Base-by-base conservation (phyloP, 2,329 filamentous ascomycete genomes). In the Fusarium decemcellulare region DNA sequence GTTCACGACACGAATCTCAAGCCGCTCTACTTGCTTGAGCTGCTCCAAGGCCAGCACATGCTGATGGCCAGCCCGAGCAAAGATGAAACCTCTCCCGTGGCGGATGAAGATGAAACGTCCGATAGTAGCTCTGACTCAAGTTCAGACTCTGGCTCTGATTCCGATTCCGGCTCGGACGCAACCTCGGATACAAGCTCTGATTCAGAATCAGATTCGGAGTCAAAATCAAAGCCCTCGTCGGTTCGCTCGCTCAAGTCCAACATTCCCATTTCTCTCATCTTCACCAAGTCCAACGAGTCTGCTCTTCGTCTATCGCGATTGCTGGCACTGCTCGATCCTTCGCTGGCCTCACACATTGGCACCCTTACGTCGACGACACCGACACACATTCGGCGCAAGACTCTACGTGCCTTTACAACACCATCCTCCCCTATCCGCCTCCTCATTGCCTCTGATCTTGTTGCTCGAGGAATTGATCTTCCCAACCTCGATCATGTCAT, bases 371-470 rank as follows among this genome's bases (percentile, higher is more conserved):
- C 93, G 18, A 93, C 93, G 0, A 92, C 91, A 29, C 89, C 92
- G n/a, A 93, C 91, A 1, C 88, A 91, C 14, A 85, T 88, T 14
- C 91, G 92, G 15, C 88, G 89, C 63, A 90, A 89, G 73, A 90
- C 91, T 0, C 84, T 95, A 27, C 85, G 86, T 29, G 86, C 87
- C n/a, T 95, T 95, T 78, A 81, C 86, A 5, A 88, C 88, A 62
- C 84, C 87, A 4, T 93, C 93, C 74, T 84, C 86, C 3, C 89
- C 88, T 61, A 80, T 93, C 29, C 90, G 90, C 8, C 89, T 97
- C 48, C 88, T 98, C 44, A 91, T 98, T 47, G 94, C 95, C 1
- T 97, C 96, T 0, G 95, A 98, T 77, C 91, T 97, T n/a, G 93
- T 96, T 1, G 93, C 94, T 3, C 92, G 95, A 68, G 96, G 95